Percentiles rank a stretch among this genome's conserved stretches.
These are phyloP conservation scores for Fusarium sp. DNA, from an alignment of 2,329 filamentous ascomycete genomes.

Conservation along the genomic window DNA sequence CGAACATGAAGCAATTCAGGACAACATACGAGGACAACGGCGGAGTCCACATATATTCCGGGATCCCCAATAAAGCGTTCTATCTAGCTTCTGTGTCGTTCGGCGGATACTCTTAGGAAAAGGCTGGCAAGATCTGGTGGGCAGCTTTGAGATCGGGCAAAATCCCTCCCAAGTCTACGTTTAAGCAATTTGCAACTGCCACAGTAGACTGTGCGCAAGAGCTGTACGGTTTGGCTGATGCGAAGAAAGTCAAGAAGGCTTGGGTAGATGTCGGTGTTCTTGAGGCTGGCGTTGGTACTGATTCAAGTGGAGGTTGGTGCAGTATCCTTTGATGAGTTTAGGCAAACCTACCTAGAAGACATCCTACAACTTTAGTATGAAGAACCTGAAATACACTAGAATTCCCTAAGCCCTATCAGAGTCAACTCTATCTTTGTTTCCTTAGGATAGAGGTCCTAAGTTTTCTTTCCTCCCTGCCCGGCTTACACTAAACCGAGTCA, in stretches of 20 bases:
- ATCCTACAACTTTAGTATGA: neutral
- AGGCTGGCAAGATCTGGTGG: constrained; percentile 64
- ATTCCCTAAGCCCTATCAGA: neutral
- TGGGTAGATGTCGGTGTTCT: constrained; percentile 60
- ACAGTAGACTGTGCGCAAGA: constrained; percentile 57
- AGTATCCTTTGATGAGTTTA: constrained; percentile 18
- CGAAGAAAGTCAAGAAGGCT: constrained; percentile 55
- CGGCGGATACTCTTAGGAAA: constrained; percentile 64
- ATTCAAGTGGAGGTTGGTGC: constrained; percentile 15
- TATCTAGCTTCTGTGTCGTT: constrained; percentile 58
- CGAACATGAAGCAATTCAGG: constrained; percentile 56
- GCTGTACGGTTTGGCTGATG: constrained; percentile 53
- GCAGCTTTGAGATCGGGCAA: constrained; percentile 56
- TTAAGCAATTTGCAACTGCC: constrained; percentile 59
- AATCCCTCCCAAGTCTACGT: constrained; percentile 53
- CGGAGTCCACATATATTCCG: constrained; percentile 65
- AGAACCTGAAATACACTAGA: neutral
- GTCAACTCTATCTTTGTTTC: neutral
- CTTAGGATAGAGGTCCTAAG: neutral
- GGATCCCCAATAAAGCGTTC: constrained; percentile 67
- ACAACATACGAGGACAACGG: constrained; percentile 57
- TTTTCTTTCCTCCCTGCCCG: neutral
- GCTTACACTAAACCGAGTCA: neutral
- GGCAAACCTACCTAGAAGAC: neutral
- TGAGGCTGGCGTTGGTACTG: constrained; percentile 31